Evolutionary conservation across 306 rosid species (phyloP).

Genomic region (Argentina anserina): DNA sequence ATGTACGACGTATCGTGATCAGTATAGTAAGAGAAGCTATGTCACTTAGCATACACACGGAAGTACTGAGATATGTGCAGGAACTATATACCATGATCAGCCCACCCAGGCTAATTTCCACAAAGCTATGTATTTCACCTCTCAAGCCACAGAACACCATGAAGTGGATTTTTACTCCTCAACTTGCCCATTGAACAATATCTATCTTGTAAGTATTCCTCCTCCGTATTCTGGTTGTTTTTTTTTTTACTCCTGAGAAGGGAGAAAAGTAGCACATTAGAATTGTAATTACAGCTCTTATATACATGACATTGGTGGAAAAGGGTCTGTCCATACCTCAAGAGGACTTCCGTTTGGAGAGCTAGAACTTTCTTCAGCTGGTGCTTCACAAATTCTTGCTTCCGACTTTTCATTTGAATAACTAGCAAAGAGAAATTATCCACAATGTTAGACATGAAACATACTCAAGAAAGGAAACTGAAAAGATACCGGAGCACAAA

Average conservation of each 20-base stretch:
- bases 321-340: slow-evolving; percentile 41
- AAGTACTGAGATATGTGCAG: slow-evolving; percentile 33
- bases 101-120: slow-evolving; percentile 19
- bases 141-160: slow-evolving; percentile 13
- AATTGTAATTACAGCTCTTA: background rate
- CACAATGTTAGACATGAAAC: slow-evolving; percentile 27
- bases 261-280: slow-evolving; percentile 14
- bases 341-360: slow-evolving; percentile 26
- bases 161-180: slow-evolving; percentile 10
- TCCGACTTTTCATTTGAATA: slow-evolving; percentile 91
- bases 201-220: slow-evolving; percentile 10
- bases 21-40: slow-evolving; percentile 4
- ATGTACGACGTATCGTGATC: slow-evolving; percentile 10
- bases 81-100: slow-evolving; percentile 24
- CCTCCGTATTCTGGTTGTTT: slow-evolving; percentile 20
- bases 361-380: slow-evolving; percentile 42
- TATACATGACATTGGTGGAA: background rate
- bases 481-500: background rate
- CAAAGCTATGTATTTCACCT: slow-evolving; percentile 19
- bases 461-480: background rate
- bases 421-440: slow-evolving; percentile 37
- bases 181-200: slow-evolving; percentile 11
- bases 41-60: slow-evolving; percentile 19
- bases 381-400: slow-evolving; percentile 55
- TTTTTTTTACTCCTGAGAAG: slow-evolving; percentile 39